phyloP scores from a whole-genome alignment of 2,329 filamentous ascomycete species.

The Zymoseptoria brevis region DNA sequence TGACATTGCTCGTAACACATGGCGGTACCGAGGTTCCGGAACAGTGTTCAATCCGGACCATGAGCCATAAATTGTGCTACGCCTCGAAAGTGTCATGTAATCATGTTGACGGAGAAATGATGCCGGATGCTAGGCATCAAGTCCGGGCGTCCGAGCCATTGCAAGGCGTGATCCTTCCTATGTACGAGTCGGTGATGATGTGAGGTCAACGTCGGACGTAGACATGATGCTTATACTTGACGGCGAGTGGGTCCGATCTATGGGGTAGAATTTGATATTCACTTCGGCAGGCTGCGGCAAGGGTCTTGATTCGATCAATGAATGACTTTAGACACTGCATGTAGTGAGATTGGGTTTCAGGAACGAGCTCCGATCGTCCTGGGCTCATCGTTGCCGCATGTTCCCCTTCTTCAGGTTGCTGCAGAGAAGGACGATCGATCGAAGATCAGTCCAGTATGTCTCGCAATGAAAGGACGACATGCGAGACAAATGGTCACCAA shows the following conservation, averaged over 20 bases:
- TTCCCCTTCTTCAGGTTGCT: background rate
- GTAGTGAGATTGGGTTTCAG: background rate
- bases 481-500: background rate
- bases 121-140: background rate
- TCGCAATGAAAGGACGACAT: background rate
- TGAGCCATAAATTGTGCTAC: background rate
- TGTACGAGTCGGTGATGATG: background rate
- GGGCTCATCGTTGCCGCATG: background rate
- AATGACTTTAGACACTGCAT: background rate
- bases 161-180: background rate
- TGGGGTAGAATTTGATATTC: background rate
- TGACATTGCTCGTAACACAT: slow-evolving; percentile 25
- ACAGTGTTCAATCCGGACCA: background rate
- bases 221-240: background rate
- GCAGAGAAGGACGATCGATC: background rate
- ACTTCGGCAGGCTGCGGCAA: background rate
- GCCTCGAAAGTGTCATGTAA: background rate
- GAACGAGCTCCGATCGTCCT: background rate
- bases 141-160: background rate
- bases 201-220: background rate
- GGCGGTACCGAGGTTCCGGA: background rate
- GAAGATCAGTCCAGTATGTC: background rate
- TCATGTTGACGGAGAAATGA: background rate
- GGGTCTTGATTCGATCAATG: background rate
- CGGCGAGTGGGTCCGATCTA: background rate